These are phyloP conservation scores for Helicocarpus griseus DNA, from an alignment of 2,329 filamentous ascomycete species.

Conservation along the genomic window DNA sequence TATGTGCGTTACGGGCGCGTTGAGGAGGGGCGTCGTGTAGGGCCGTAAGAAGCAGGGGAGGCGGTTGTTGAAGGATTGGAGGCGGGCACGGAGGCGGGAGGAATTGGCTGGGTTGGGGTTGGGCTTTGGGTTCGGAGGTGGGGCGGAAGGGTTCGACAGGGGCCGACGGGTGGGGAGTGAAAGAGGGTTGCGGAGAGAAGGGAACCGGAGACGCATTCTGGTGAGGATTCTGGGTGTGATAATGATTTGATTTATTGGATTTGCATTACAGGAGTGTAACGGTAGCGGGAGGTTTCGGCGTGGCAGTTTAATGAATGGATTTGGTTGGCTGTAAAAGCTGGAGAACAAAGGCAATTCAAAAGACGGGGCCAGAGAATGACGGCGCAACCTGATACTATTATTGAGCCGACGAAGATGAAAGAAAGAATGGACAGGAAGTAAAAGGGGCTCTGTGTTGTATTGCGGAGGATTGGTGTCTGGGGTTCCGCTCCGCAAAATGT, in stretches of 20 bases:
- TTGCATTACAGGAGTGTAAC: no score
- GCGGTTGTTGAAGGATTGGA: conserved; percentile 32
- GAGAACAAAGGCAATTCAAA: no score
- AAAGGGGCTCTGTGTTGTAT: neutral
- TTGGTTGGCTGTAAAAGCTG: no score
- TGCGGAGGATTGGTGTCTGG: no score
- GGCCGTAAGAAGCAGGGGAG: conserved; percentile 58
- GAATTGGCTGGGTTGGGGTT: no score
- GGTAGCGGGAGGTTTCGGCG: no score
- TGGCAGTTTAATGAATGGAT: no score
- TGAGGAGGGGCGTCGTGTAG: conserved; percentile 60
- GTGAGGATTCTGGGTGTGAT: neutral
- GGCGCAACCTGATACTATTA: no score
- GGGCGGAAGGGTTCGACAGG: neutral
- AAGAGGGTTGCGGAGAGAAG: neutral
- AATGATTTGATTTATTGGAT: neutral
- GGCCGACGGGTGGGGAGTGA: neutral
- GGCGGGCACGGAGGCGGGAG: conserved; percentile 17
- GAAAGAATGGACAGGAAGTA: neutral
- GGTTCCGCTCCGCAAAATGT: no score
- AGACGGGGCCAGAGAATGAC: no score
- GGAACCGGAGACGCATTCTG: neutral
- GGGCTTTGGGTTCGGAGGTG: neutral
- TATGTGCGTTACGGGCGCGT: conserved; percentile 72
- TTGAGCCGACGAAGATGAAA: no score